These are phyloP conservation scores for Phaeosphaeriaceae sp. DNA, from an alignment of 2,329 filamentous ascomycete species.

Conservation along the genomic window DNA sequence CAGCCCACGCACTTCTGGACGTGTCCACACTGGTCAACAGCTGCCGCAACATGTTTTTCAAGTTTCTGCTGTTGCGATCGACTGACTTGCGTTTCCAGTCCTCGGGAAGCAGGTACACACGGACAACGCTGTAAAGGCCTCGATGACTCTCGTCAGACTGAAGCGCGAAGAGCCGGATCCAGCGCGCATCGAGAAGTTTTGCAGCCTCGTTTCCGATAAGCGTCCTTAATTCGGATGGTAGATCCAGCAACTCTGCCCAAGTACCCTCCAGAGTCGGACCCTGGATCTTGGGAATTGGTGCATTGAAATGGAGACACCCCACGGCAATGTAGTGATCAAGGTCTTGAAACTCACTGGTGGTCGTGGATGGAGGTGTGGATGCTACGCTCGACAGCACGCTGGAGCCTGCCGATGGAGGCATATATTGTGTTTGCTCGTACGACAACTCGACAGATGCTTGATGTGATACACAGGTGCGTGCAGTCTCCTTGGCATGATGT, in stretches of 20 bases:
- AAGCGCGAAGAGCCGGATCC: constrained; percentile 42
- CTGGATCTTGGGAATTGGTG: neutral
- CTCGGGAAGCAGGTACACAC: constrained; percentile 71
- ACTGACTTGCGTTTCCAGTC: constrained; percentile 65
- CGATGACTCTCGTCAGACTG: neutral
- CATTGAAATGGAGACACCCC: constrained; percentile 41
- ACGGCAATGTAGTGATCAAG: constrained; percentile 42
- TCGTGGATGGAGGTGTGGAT: neutral
- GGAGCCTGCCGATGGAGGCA: neutral
- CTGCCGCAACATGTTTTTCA: constrained; percentile 56
- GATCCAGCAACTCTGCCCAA: constrained; percentile 37
- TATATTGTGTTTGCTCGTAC: neutral
- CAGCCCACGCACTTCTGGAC: constrained; percentile 63
- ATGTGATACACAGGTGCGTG: neutral
- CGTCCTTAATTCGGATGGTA: constrained; percentile 29
- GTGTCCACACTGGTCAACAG: constrained; percentile 65
- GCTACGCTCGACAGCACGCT: neutral
- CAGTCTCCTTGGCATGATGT: neutral
- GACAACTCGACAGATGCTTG: neutral
- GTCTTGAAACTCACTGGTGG: constrained; percentile 18
- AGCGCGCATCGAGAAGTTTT: constrained; percentile 41
- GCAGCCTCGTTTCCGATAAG: constrained; percentile 32
- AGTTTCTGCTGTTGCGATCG: constrained; percentile 54
- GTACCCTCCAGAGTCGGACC: neutral
- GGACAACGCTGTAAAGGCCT: constrained; percentile 41